Conservation (phyloP, 306 rosid genomes). For the Fragaria vesca region DNA sequence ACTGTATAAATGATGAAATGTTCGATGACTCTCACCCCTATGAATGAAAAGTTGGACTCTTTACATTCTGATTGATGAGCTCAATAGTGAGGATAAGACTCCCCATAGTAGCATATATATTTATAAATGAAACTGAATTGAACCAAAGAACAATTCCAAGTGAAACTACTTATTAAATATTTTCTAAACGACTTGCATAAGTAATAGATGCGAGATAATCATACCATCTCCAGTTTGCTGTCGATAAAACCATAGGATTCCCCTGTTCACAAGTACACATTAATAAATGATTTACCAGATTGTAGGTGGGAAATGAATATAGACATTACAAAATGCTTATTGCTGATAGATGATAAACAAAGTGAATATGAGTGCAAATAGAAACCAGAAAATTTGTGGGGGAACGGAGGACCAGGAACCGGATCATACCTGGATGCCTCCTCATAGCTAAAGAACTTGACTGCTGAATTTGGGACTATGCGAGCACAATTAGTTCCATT, state of each 20-base stretch:
- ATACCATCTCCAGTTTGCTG: constrained; percentile 62
- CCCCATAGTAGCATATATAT: neutral
- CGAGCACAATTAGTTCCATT: constrained; percentile 80
- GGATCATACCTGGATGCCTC: constrained; percentile 55
- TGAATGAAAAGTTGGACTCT: neutral
- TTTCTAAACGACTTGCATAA: neutral
- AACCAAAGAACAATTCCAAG: neutral
- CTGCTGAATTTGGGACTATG: constrained; percentile 71
- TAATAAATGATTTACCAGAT: neutral
- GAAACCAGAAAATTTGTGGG: neutral
- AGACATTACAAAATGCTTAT: neutral
- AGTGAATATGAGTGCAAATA: neutral
- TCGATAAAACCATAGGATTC: constrained; percentile 50
- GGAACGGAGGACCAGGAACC: neutral
- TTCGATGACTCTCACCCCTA: neutral
- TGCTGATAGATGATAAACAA: neutral
- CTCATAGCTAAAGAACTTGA: constrained; percentile 70
- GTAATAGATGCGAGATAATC: constrained; percentile 11
- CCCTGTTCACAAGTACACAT: constrained; percentile 37
- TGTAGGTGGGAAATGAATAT: constrained; percentile 6
- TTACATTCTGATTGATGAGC: neutral
- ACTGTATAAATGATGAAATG: neutral
- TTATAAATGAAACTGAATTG: neutral
- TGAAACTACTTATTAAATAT: neutral
- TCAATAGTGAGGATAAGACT: neutral